Evolutionary conservation across 2,329 filamentous ascomycete species (phyloP), one percentile per base, ranked within the genome.

Genomic region (Colletotrichum eleusines): DNA sequence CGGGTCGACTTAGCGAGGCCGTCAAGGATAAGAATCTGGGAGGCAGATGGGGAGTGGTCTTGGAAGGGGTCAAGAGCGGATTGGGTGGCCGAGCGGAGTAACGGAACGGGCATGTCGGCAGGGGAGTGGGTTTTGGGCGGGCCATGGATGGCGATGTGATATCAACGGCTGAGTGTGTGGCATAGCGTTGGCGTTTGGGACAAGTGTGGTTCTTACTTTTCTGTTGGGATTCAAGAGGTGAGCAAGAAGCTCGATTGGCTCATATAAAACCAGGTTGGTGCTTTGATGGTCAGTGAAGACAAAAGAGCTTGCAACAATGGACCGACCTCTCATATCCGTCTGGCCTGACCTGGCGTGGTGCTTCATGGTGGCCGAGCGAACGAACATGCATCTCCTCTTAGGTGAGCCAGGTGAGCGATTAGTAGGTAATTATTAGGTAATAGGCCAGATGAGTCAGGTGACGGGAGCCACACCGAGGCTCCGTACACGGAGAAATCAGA

Each of bases 1-100:
- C 86, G 14, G 91, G 92, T 16, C 88, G 85, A 67, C 84, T 90
- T 65, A 77, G 78, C 2, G 86, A 88, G 26, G 80, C 84, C 18
- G 77, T 85, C 4, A 76, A 81, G 4, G 82, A 86, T 66, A 82
- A 84, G 71, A 78, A 78, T 57, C 75, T 81, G 5, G 81, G 81
- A 55, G 83, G 83, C 0, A 80, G 83, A 14, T 88, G 86, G 86
- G 84, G 81, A 18, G 81, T 82, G 2, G 80, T 88, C 9, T 73
- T 88, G 3, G 85, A 88, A 64, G 86, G 86, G 0, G 84, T 88
- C 74, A 86, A 83, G 77, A 80, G 79, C 14, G 86, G 85, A 3
- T 77, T 82, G 20, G 72, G 67, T 3, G 63, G 72, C 14, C 71
- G 72, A 7, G 65, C 55, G 11, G 61, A 66, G 33, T 73, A 50